phyloP scores from a whole-genome alignment of 2,329 filamentous ascomycete genomes.

The Claviceps purpurea region DNA sequence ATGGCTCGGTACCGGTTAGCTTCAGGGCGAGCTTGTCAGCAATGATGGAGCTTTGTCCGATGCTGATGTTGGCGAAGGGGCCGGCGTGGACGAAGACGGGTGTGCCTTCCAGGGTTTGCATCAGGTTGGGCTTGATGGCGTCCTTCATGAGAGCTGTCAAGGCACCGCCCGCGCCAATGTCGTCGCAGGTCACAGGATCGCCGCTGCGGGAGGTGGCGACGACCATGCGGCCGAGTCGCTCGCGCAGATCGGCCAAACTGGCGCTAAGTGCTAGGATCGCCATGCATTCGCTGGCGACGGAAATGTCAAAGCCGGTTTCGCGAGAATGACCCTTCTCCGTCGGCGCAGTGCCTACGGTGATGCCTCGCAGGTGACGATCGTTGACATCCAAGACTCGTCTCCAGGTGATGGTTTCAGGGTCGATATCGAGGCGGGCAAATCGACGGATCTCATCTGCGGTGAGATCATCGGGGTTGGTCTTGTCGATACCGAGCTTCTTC shows the following conservation, averaged over 20 bases:
- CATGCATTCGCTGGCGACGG: conserved; percentile 96
- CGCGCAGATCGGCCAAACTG: conserved; percentile 74
- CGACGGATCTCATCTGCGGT: conserved; percentile 77
- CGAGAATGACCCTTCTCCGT: conserved; percentile 84
- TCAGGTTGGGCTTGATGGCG: conserved; percentile 96
- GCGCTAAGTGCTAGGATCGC: conserved; percentile 92
- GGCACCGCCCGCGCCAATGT: conserved; percentile 84
- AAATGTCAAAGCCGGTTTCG: conserved; percentile 93
- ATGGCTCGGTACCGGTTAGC: conserved; percentile 83
- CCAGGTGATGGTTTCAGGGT: conserved; percentile 96
- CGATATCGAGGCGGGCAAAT: conserved; percentile 92
- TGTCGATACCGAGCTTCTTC: conserved; percentile 90
- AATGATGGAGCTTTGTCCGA: conserved; percentile 88
- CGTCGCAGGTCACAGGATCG: conserved; percentile 90
- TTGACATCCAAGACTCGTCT: conserved; percentile 92
- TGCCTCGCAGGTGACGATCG: conserved; percentile 79
- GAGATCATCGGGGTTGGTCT: conserved; percentile 83
- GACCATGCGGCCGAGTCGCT: conserved; percentile 90
- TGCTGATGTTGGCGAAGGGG: conserved; percentile 96
- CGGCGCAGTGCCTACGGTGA: conserved; percentile 76
- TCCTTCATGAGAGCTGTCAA: conserved; percentile 93
- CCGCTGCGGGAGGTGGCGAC: conserved; percentile 75
- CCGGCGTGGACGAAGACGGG: conserved; percentile 96
- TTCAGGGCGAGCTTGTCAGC: conserved; percentile 94
- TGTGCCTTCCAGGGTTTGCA: conserved; percentile 95